Evolutionary conservation across 495 filamentous ascomycete species (phyloP).

Genomic region (Hyaloscypha bicolor): DNA sequence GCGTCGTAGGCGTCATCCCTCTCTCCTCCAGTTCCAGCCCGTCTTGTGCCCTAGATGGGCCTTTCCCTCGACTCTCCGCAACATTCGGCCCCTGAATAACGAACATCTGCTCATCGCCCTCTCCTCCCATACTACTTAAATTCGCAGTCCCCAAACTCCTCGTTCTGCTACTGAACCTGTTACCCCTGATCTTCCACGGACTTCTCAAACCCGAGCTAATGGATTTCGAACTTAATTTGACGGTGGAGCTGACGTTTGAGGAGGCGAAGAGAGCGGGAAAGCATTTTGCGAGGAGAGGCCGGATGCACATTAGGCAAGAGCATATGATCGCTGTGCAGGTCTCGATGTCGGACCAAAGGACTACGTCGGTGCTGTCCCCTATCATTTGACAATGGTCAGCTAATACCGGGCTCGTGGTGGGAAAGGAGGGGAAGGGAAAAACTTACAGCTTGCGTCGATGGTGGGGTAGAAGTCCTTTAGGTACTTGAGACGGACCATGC

Average conservation of each 20-base stretch:
- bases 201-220: too few relatives aligned
- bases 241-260: background rate
- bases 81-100: too few relatives aligned
- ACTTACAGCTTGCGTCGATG: constrained; percentile 38
- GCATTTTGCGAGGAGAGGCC: constrained; percentile 32
- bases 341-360: constrained; percentile 52
- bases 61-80: too few relatives aligned
- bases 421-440: background rate
- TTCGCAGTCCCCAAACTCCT: too few relatives aligned
- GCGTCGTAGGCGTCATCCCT: too few relatives aligned
- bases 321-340: constrained; percentile 50
- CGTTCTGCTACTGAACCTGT: too few relatives aligned
- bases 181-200: too few relatives aligned
- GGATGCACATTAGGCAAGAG: constrained; percentile 43
- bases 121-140: too few relatives aligned
- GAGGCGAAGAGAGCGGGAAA: constrained; percentile 17
- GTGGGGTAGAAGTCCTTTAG: constrained; percentile 39
- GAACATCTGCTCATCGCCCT: too few relatives aligned
- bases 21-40: too few relatives aligned
- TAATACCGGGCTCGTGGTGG: background rate
- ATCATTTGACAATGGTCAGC: background rate
- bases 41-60: too few relatives aligned
- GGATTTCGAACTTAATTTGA: too few relatives aligned
- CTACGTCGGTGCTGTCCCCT: constrained; percentile 44
- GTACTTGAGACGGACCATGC: constrained; percentile 43